Conservation (phyloP, 2,329 filamentous ascomycete species). For the Fusarium sp. region DNA sequence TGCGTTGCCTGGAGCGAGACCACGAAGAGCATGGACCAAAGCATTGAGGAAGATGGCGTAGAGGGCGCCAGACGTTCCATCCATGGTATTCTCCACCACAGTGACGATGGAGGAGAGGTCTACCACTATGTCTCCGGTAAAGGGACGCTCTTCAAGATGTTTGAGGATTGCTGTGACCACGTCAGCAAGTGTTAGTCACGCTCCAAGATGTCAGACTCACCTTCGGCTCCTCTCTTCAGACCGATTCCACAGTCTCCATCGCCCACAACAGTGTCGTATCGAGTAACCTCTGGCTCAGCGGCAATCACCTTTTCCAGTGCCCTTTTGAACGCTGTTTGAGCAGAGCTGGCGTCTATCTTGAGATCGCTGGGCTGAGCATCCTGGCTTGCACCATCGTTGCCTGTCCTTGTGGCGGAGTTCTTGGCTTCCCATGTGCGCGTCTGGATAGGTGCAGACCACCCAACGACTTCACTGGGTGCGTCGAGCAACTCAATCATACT, state of each 20-base stretch:
- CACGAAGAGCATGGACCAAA: constrained; percentile 69
- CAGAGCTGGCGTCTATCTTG: constrained; percentile 59
- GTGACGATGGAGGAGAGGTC: constrained; percentile 62
- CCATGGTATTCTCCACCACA: constrained; percentile 65
- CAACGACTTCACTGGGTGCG: constrained; percentile 71
- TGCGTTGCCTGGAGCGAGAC: constrained; percentile 51
- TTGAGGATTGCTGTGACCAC: constrained; percentile 57
- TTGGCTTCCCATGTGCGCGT: constrained; percentile 69
- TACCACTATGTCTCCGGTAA: constrained; percentile 61
- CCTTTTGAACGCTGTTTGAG: constrained; percentile 61
- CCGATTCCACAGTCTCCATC: constrained; percentile 92
- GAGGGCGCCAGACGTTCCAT: constrained; percentile 67
- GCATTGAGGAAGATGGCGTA: constrained; percentile 90
- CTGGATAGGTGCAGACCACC: constrained; percentile 71
- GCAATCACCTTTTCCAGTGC: constrained; percentile 69
- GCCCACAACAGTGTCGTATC: constrained; percentile 81
- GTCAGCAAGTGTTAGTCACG: constrained; percentile 33
- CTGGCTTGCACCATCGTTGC: constrained; percentile 45
- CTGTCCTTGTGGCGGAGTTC: constrained; percentile 57
- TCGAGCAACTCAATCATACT: constrained; percentile 75
- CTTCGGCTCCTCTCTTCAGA: constrained; percentile 85
- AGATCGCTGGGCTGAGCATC: constrained; percentile 57
- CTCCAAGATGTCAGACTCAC: constrained; percentile 46
- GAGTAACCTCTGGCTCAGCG: constrained; percentile 74
- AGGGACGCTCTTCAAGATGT: constrained; percentile 54